Percentiles rank a stretch among this genome's conserved stretches.
These are phyloP conservation scores for Hypocrella siamensis DNA, from an alignment of 2,329 filamentous ascomycete species.

Conservation along the genomic window DNA sequence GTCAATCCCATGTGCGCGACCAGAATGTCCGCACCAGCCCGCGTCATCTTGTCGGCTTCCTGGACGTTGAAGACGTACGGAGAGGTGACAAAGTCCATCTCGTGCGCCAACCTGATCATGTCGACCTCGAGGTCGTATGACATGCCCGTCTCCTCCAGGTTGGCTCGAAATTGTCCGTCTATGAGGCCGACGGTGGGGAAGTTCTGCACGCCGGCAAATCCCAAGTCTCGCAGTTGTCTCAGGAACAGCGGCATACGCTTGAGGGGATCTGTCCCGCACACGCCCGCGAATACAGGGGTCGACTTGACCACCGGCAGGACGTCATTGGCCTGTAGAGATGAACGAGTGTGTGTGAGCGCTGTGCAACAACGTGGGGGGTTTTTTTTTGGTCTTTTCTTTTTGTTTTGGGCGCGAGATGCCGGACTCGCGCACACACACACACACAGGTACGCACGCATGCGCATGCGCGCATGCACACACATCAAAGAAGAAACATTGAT, in stretches of 20 bases:
- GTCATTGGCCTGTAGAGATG: conserved; percentile 47
- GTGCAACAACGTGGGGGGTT: too few species aligned
- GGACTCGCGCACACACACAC: too few species aligned
- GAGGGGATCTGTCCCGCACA: conserved; percentile 58
- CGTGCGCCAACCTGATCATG: conserved; percentile 43
- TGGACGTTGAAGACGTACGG: conserved; percentile 53
- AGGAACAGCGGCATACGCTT: conserved; percentile 45
- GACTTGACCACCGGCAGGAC: conserved; percentile 47
- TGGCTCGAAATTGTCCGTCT: conserved; percentile 49
- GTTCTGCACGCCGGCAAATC: conserved; percentile 57
- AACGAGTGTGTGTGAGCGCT: too few species aligned
- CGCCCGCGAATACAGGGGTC: conserved; percentile 53
- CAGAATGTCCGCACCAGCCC: conserved; percentile 49
- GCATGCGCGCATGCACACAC: too few species aligned
- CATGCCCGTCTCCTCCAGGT: conserved; percentile 60
- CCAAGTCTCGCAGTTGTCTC: conserved; percentile 40
- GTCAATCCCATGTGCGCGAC: conserved; percentile 57
- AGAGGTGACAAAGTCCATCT: conserved; percentile 47
- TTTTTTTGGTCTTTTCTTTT: too few species aligned
- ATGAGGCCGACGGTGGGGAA: conserved; percentile 60
- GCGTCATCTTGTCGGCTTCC: conserved; percentile 45
- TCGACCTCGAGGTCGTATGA: conserved; percentile 51
- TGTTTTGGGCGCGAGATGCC: too few species aligned
- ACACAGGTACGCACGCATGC: too few species aligned
- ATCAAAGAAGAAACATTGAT: too few species aligned